Conservation (phyloP, 108 stramenopile genomes). For the Pseudonitzschia pungens region DNA sequence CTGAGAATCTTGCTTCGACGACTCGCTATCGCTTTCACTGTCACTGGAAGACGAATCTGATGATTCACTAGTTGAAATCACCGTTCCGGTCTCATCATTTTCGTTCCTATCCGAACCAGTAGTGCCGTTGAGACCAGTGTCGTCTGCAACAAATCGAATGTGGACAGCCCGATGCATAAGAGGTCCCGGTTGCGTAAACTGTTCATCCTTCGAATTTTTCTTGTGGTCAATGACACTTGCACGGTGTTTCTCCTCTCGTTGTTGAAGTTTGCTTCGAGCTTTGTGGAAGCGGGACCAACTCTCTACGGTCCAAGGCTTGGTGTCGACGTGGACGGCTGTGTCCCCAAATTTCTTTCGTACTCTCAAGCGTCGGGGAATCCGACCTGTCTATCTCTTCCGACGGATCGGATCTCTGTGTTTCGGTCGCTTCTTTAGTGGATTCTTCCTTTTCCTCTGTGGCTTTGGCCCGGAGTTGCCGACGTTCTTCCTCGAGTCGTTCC, state of each 20-base stretch:
- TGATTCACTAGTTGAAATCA: slow-evolving; percentile 7
- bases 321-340: slow-evolving; percentile 72
- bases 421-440: not conserved
- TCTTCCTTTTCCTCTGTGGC: slow-evolving; percentile 2
- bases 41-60: slow-evolving; percentile 11
- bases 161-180: slow-evolving; percentile 59
- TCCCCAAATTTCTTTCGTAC: slow-evolving; percentile 72
- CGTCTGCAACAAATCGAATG: slow-evolving; percentile 47
- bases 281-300: slow-evolving; percentile 32
- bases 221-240: not conserved
- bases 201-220: not conserved
- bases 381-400: not conserved
- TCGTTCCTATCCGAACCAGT: slow-evolving; percentile 13
- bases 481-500: slow-evolving; percentile 63
- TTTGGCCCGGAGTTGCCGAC: slow-evolving; percentile 9
- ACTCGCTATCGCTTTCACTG: slow-evolving; percentile 16
- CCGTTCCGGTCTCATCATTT: slow-evolving; percentile 4
- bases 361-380: slow-evolving; percentile 57
- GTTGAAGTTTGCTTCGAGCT: slow-evolving; percentile 21
- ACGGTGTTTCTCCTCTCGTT: slow-evolving; percentile 21
- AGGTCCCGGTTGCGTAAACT: not conserved
- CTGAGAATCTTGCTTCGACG: not conserved
- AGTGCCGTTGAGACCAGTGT: not conserved
- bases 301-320: slow-evolving; percentile 42
- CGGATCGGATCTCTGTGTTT: not conserved